A percentile compares a stretch with the other conserved stretches of the same genome.
phyloP scores from a whole-genome alignment of 2,329 filamentous ascomycete genomes.

The Cladosporium oxysporum region DNA sequence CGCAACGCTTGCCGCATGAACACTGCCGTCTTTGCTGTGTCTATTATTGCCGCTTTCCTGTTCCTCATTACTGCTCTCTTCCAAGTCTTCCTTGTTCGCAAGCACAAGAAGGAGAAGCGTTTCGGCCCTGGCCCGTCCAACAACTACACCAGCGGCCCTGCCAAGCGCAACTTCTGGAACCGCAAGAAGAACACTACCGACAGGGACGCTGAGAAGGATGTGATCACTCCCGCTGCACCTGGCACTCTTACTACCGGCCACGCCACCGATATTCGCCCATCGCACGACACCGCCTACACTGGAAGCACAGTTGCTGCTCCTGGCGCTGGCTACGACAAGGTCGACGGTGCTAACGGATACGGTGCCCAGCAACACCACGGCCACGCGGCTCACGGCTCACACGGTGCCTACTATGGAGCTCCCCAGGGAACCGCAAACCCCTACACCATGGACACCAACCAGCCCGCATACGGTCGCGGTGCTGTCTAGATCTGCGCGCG shows the following conservation, averaged over 20 bases:
- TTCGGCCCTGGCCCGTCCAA: conserved; percentile 67
- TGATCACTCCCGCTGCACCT: conserved; percentile 30
- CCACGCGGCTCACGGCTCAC: conserved; percentile 32
- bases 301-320: conserved; percentile 49
- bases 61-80: conserved; percentile 72
- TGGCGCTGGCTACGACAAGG: conserved; percentile 34
- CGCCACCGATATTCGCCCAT: conserved; percentile 44
- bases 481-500: neutral
- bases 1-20: conserved; percentile 73
- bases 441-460: conserved; percentile 38
- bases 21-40: conserved; percentile 73
- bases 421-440: conserved; percentile 45
- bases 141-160: conserved; percentile 66
- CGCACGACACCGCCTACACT: conserved; percentile 53
- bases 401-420: conserved; percentile 49
- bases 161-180: conserved; percentile 46
- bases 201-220: conserved; percentile 49
- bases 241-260: conserved; percentile 33
- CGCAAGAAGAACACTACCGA: conserved; percentile 32
- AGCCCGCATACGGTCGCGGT: neutral
- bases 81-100: conserved; percentile 67
- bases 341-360: conserved; percentile 27
- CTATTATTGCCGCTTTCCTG: conserved; percentile 76
- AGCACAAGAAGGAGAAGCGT: conserved; percentile 73
- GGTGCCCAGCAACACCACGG: conserved; percentile 25